Percentiles rank a stretch among this genome's conserved stretches.
Evolutionary conservation across 805 yeast species (phyloP).

Genomic region (Monosporozyma unispora): DNA sequence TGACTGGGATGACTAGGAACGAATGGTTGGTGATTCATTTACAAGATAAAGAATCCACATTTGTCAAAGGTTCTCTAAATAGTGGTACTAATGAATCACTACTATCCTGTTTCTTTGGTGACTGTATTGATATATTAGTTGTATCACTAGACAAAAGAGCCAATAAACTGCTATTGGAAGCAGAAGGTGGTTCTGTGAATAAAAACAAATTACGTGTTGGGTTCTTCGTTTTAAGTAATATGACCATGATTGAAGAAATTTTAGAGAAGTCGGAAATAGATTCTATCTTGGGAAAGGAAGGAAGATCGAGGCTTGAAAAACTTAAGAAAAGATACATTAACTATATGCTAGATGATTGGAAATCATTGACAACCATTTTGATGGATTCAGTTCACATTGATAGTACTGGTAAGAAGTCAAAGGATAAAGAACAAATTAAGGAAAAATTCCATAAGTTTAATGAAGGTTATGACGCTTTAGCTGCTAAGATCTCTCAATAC

Average conservation of each 20-base stretch:
- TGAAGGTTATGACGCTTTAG: conserved; percentile 69
- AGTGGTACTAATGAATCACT: conserved; percentile 34
- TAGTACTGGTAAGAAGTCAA: conserved; percentile 44
- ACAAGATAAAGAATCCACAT: conserved; percentile 22
- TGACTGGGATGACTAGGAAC: conserved; percentile 47
- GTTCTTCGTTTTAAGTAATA: conserved; percentile 58
- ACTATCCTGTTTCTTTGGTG: conserved; percentile 62
- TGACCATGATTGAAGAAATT: conserved; percentile 66
- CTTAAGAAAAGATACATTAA: conserved; percentile 67
- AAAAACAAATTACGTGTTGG: conserved; percentile 44
- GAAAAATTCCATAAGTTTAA: conserved; percentile 80
- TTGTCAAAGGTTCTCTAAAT: conserved; percentile 4
- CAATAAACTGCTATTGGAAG: conserved; percentile 28
- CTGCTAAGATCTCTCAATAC: conserved; percentile 54
- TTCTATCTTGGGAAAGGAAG: conserved; percentile 45
- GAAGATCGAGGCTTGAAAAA: conserved; percentile 54
- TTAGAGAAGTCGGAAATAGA: conserved; percentile 50
- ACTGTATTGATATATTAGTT: conserved; percentile 66
- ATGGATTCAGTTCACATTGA: conserved; percentile 66
- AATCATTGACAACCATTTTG: conserved; percentile 60
- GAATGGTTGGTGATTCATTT: conserved; percentile 49
- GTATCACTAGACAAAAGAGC: conserved; percentile 56
- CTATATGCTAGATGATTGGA: conserved; percentile 72
- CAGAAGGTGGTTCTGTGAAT: conserved; percentile 18
- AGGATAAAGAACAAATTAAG: conserved; percentile 73